Percentiles rank a stretch among this genome's conserved stretches.
These are phyloP conservation scores for Sporothrix globosa DNA, from an alignment of 2,329 filamentous ascomycete genomes.

Conservation along the genomic window DNA sequence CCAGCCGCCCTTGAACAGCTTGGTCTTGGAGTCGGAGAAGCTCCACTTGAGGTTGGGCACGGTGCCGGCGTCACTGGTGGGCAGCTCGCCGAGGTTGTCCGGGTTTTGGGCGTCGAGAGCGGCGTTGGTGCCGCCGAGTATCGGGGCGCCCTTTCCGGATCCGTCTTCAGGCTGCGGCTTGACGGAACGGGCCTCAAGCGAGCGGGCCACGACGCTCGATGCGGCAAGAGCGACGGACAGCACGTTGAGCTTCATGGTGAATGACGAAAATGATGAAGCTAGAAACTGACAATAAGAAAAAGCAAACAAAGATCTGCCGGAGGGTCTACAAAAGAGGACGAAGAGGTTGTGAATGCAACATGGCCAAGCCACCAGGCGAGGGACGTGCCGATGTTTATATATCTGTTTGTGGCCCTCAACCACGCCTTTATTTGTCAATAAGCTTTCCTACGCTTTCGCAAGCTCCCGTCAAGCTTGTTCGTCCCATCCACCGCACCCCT, in stretches of 20 bases:
- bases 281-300: not conserved
- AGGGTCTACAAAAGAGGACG: not conserved
- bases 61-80: slow-evolving; percentile 61
- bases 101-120: slow-evolving; percentile 65
- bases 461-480: not conserved
- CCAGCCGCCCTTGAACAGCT: slow-evolving; percentile 66
- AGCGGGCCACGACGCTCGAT: not conserved
- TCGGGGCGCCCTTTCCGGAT: slow-evolving; percentile 60
- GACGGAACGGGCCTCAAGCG: slow-evolving; percentile 19
- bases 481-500: not conserved
- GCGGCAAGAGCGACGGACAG: not conserved
- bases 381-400: not conserved
- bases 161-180: slow-evolving; percentile 59
- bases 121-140: slow-evolving; percentile 65
- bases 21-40: slow-evolving; percentile 68
- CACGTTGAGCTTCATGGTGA: slow-evolving; percentile 7
- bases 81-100: slow-evolving; percentile 63
- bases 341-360: not conserved
- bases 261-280: too few relatives aligned
- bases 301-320: not conserved
- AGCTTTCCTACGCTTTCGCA: not conserved
- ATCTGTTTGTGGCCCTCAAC: not conserved
- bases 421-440: not conserved
- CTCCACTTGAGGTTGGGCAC: slow-evolving; percentile 71
- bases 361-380: slow-evolving; percentile 7